These are phyloP conservation scores for Ligustrum vulgare DNA, from an alignment of 257 asterid genomes.

Conservation along the genomic window DNA sequence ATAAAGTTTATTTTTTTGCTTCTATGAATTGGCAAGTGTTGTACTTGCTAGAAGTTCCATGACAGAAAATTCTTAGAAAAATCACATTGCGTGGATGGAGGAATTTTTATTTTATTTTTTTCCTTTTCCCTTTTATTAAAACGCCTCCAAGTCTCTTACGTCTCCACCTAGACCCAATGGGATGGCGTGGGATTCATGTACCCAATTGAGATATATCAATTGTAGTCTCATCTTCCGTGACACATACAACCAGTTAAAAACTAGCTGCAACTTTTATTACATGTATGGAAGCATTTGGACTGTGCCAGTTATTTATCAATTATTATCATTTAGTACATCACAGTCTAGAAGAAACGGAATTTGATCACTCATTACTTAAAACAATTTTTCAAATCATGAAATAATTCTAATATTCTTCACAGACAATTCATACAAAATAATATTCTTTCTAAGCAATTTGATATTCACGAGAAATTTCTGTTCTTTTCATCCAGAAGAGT, in stretches of 20 bases:
- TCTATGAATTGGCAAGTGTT: background rate
- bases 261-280: background rate
- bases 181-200: background rate
- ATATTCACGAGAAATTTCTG: conserved; percentile 5
- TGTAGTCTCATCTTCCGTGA: background rate
- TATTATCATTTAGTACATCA: background rate
- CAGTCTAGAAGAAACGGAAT: background rate
- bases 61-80: background rate
- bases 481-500: background rate
- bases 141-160: background rate
- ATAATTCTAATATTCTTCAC: conserved; percentile 7
- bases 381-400: conserved; percentile 13
- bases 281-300: background rate
- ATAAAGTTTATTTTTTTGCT: conserved; percentile 5
- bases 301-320: background rate
- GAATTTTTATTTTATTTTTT: too few species aligned
- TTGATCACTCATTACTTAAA: conserved; percentile 1
- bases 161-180: background rate
- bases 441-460: background rate
- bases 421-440: background rate
- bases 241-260: background rate
- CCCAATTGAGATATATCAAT: conserved; percentile 1
- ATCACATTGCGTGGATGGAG: background rate
- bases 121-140: background rate
- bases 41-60: background rate